Evolutionary conservation across 805 yeast genomes (phyloP), one percentile per base, ranked within the genome.

Genomic region (Wickerhamomyces mucosus): DNA sequence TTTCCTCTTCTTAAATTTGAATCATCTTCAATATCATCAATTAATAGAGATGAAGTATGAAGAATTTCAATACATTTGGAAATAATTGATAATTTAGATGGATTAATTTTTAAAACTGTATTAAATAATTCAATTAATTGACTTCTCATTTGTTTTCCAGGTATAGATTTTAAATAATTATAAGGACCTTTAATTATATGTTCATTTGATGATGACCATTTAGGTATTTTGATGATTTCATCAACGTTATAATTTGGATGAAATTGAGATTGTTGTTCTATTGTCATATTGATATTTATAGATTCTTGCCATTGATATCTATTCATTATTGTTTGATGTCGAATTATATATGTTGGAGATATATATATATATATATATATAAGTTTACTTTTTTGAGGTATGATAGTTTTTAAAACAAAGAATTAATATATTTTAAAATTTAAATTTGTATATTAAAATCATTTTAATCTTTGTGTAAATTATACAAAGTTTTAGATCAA

Each of bases 21-120:
- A 25, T 56, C 62, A 51, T 88, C 97, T 50, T 88, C 97, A 18
- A 88, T 80, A 47, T 88, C 97, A 53, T 88, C 97, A 24, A 88
- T 72, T 32, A 80, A 55, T 35, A 80, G 52, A 9, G 85, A 75
- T 0, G 86, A 72, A 5, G 72, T 65, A 51, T 81, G 92, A 18
- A 81, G 54, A 26, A 68, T 65, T 38, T 70, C 74, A n/a, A 79
- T 64, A 18, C 75, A 57, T 9, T 55, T 48, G 20, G 67, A 59
- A 9, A 81, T 59, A 22, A 51, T 49, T 1, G 34, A 42, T 8
- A 78, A 45, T 17, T 56, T 50, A 2, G 41, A 48, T 3, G 38
- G 42, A 0, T 72, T 66, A 2, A 76, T 61, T 12, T 58, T 32
- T 25, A 75, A 59, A 21, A 75, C 56, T n/a, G 53, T 33, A 40